A percentile compares a stretch with the other conserved stretches of the same genome.
Evolutionary conservation across 176 grass and related monocot genomes (phyloP).

Genomic region (Themeda triandra): DNA sequence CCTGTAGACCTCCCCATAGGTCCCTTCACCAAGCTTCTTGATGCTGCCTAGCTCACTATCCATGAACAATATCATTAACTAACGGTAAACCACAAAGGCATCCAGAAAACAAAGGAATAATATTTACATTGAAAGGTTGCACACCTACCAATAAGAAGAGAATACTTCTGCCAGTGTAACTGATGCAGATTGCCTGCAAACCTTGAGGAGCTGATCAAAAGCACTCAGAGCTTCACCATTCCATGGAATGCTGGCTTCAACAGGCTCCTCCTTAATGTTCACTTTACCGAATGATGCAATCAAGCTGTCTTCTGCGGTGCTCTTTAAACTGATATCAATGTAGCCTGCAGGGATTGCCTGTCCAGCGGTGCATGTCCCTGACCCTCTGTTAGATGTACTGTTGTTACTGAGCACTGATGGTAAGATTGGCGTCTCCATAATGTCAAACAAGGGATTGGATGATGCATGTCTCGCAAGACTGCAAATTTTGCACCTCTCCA

Average conservation of each 20-base stretch:
- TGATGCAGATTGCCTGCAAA: slow-evolving; percentile 68
- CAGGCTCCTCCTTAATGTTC: slow-evolving; percentile 49
- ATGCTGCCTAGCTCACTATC: slow-evolving; percentile 61
- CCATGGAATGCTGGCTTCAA: slow-evolving; percentile 26
- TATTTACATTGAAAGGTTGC: slow-evolving; percentile 4
- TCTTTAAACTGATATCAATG: slow-evolving; percentile 26
- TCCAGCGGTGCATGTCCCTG: slow-evolving; percentile 6
- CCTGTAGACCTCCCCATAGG: slow-evolving; percentile 84
- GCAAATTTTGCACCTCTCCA: slow-evolving; percentile 75
- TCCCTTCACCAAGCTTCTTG: slow-evolving; percentile 86
- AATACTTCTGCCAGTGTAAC: slow-evolving; percentile 64
- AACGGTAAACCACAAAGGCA: neutral
- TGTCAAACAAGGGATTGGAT: no score
- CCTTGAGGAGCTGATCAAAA: slow-evolving; percentile 67
- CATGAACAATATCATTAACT: slow-evolving; percentile 23
- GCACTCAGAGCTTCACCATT: slow-evolving; percentile 56
- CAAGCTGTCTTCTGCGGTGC: slow-evolving; percentile 8
- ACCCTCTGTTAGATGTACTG: neutral
- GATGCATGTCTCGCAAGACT: neutral
- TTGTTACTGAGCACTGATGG: no score
- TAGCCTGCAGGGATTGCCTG: slow-evolving; percentile 22
- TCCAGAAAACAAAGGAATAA: slow-evolving; percentile 23
- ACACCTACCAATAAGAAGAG: slow-evolving; percentile 72
- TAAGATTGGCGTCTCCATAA: no score
- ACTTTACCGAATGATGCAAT: slow-evolving; percentile 55